These are phyloP conservation scores for Tripterygium wilfordii DNA, from an alignment of 177 flowering plant species.

Conservation along the genomic window DNA sequence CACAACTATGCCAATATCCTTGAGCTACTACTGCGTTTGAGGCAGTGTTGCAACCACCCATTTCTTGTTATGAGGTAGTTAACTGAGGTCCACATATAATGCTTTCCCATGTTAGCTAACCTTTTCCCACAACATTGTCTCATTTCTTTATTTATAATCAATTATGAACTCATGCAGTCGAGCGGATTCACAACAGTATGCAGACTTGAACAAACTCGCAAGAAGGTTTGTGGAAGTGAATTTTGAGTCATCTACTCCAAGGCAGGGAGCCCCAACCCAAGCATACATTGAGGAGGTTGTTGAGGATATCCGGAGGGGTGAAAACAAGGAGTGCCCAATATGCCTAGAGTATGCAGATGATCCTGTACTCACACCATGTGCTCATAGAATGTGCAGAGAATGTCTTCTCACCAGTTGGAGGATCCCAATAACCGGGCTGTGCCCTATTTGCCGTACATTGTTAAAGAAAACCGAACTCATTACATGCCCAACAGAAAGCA, in stretches of 20 bases:
- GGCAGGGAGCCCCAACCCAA: slow-evolving; percentile 27
- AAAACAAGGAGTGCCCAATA: slow-evolving; percentile 67
- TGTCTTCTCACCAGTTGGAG: slow-evolving; percentile 71
- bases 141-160: background rate
- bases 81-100: too few species aligned
- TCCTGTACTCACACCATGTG: slow-evolving; percentile 74
- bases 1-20: slow-evolving; percentile 72
- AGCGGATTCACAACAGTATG: slow-evolving; percentile 47
- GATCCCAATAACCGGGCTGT: slow-evolving; percentile 34
- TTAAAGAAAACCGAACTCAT: slow-evolving; percentile 50
- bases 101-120: too few species aligned
- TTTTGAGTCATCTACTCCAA: slow-evolving; percentile 15
- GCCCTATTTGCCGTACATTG: slow-evolving; percentile 60
- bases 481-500: slow-evolving; percentile 59
- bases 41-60: slow-evolving; percentile 86
- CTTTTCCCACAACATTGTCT: too few species aligned
- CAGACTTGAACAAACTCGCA: slow-evolving; percentile 60
- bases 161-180: slow-evolving; percentile 35
- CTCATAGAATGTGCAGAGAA: slow-evolving; percentile 78
- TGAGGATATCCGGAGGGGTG: slow-evolving; percentile 45
- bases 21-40: slow-evolving; percentile 66
- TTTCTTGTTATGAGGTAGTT: slow-evolving; percentile 80
- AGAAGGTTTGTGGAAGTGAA: slow-evolving; percentile 41
- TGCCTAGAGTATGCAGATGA: slow-evolving; percentile 74
- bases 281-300: slow-evolving; percentile 73